A percentile compares a stretch with the other conserved stretches of the same genome.
phyloP scores from a whole-genome alignment of 2,329 filamentous ascomycete genomes.

The Claviceps sp. region DNA sequence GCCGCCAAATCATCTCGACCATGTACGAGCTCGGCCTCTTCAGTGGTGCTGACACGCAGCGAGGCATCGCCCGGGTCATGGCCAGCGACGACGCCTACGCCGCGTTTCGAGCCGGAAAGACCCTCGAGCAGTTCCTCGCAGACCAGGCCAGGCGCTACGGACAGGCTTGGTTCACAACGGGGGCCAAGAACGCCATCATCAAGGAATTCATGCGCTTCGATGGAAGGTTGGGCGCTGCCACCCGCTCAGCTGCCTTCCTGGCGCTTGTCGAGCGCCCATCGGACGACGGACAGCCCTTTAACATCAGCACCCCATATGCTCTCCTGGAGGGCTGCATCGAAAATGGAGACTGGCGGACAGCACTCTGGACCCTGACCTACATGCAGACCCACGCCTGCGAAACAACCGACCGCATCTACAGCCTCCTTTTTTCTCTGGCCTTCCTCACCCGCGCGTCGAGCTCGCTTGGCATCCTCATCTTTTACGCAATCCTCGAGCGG shows the following conservation, averaged over 20 bases:
- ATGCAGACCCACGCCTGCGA: slow-evolving; percentile 11
- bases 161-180: slow-evolving; percentile 27
- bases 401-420: slow-evolving; percentile 21
- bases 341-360: slow-evolving; percentile 17
- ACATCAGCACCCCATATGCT: slow-evolving; percentile 22
- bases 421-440: slow-evolving; percentile 24
- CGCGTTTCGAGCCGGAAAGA: slow-evolving; percentile 22
- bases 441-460: slow-evolving; percentile 17
- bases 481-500: slow-evolving; percentile 20
- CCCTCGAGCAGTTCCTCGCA: slow-evolving; percentile 23
- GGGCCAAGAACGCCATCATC: slow-evolving; percentile 25
- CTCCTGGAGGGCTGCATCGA: slow-evolving; percentile 21
- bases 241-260: slow-evolving; percentile 15
- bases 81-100: slow-evolving; percentile 29
- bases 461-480: slow-evolving; percentile 18
- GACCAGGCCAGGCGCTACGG: slow-evolving; percentile 31
- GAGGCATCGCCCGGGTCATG: slow-evolving; percentile 28
- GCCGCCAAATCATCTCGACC: slow-evolving; percentile 29
- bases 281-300: slow-evolving; percentile 13
- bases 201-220: slow-evolving; percentile 29
- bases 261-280: slow-evolving; percentile 14
- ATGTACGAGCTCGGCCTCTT: slow-evolving; percentile 34
- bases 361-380: slow-evolving; percentile 18
- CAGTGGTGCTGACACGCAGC: slow-evolving; percentile 20
- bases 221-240: slow-evolving; percentile 8